These are phyloP conservation scores for Haplosporangium sp. DNA, from an alignment of 371 early-diverging fungal genomes.

Conservation along the genomic window DNA sequence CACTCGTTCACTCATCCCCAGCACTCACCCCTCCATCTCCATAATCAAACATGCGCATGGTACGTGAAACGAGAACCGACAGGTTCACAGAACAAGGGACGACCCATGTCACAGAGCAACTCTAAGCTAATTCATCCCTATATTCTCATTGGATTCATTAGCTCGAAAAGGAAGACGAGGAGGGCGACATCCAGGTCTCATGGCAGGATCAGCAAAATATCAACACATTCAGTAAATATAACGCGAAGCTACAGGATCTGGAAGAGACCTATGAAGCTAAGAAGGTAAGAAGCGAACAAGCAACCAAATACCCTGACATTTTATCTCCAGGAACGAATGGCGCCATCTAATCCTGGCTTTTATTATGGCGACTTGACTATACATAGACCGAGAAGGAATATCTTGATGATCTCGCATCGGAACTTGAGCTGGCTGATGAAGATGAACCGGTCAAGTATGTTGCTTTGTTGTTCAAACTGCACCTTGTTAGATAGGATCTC, in stretches of 20 bases:
- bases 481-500: neutral
- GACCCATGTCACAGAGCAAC: too few species aligned
- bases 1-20: neutral
- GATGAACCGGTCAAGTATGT: slow-evolving; percentile 78
- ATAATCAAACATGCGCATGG: slow-evolving; percentile 25
- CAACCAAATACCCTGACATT: too few species aligned
- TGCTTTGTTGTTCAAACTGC: neutral
- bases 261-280: slow-evolving; percentile 83
- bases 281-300: slow-evolving; percentile 67
- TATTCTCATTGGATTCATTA: slow-evolving; percentile 25
- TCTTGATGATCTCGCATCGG: slow-evolving; percentile 89
- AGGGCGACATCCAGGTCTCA: slow-evolving; percentile 90
- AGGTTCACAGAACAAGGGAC: too few species aligned
- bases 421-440: slow-evolving; percentile 94
- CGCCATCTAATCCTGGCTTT: neutral
- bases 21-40: neutral
- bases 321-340: neutral
- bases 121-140: neutral
- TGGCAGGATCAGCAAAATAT: slow-evolving; percentile 96
- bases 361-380: neutral
- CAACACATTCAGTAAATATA: slow-evolving; percentile 92
- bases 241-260: slow-evolving; percentile 78
- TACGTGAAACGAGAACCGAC: neutral
- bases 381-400: slow-evolving; percentile 84
- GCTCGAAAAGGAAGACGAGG: slow-evolving; percentile 78